These are phyloP conservation scores for Phytophthora palmivora DNA, from an alignment of 352 stramenopile genomes.

Conservation along the genomic window DNA sequence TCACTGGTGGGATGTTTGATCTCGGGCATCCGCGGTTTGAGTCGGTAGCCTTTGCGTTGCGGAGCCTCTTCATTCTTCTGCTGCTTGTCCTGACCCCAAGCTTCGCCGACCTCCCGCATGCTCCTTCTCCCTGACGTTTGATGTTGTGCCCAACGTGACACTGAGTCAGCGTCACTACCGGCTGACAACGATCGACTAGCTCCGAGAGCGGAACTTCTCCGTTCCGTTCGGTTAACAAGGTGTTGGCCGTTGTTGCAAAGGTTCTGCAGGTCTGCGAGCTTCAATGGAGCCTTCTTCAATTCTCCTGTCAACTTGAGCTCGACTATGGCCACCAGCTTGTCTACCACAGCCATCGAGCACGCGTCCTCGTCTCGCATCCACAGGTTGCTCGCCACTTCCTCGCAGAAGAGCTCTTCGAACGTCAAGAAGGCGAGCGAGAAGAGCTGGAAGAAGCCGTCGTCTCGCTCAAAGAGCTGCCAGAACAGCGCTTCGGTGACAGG, in stretches of 20 bases:
- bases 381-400: slow-evolving; percentile 48
- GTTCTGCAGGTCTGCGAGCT: slow-evolving; percentile 46
- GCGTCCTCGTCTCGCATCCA: slow-evolving; percentile 38
- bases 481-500: slow-evolving; percentile 60
- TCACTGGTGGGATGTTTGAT: slow-evolving; percentile 22
- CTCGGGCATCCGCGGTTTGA: slow-evolving; percentile 38
- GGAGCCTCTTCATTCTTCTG: slow-evolving; percentile 4
- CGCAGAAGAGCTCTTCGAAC: slow-evolving; percentile 76
- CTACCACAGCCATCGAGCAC: slow-evolving; percentile 49
- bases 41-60: slow-evolving; percentile 20
- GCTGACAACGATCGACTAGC: slow-evolving; percentile 6
- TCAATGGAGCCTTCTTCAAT: slow-evolving; percentile 55
- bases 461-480: slow-evolving; percentile 66
- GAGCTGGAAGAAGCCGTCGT: slow-evolving; percentile 61
- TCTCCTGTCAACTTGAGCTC: slow-evolving; percentile 45
- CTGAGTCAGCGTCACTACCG: slow-evolving; percentile 5
- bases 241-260: slow-evolving; percentile 54
- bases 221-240: slow-evolving; percentile 30
- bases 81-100: slow-evolving; percentile 24
- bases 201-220: slow-evolving; percentile 1
- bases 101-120: slow-evolving; percentile 26
- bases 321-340: slow-evolving; percentile 50
- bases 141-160: slow-evolving; percentile 38
- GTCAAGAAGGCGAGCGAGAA: slow-evolving; percentile 69
- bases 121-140: slow-evolving; percentile 24